Base-by-base conservation (phyloP, 352 stramenopile genomes). In the Pythium graminicola region DNA sequence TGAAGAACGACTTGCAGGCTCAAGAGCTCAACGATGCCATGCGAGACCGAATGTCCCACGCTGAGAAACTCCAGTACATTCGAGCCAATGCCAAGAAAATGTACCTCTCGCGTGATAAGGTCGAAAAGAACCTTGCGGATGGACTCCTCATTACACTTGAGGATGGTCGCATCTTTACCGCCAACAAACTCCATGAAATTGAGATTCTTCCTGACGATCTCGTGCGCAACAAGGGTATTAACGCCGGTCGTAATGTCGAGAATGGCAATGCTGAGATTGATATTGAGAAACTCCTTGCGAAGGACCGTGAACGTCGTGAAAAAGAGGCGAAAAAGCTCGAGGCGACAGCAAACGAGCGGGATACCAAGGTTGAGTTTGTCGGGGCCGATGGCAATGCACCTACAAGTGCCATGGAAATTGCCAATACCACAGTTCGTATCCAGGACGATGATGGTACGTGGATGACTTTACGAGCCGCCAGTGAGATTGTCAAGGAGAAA, bases 41-140 rank as follows among this genome's bases (percentile, higher is more conserved):
- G 69, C 73, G 73, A 11, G 70, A 86, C 27, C 85, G 76, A 49
- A 93, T 93, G 82, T 89, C 82, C 44, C 82, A 76, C 35, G 82
- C 82, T 8, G 80, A 93, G 54, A 74, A 76, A 43, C 60, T 93
- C 43, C 82, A 93, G 57, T 93, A 87, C 31, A 79, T 93, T 24
- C 82, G 82, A 24, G 80, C 82, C 16, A 86, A 89, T 50, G 76
- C 82, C 28, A 86, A 85, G 69, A 87, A 79, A 20, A 93, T 93
- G 82, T 93, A 78, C 54, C 60, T 93, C 62, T 91, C 80, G 2
- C 70, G 63, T 7, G 80, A 86, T 62, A 90, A 89, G 49, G 65
- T 93, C 19, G 82, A 93, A 27, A 85, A 83, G 60, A 93, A 93
- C 48, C 57, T 93, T 43, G 62, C 64, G 6, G 77, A 91, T 7